phyloP scores from a whole-genome alignment of 192 early-diverging fungal genomes.

The Jimgerdemannia lactiflua region DNA sequence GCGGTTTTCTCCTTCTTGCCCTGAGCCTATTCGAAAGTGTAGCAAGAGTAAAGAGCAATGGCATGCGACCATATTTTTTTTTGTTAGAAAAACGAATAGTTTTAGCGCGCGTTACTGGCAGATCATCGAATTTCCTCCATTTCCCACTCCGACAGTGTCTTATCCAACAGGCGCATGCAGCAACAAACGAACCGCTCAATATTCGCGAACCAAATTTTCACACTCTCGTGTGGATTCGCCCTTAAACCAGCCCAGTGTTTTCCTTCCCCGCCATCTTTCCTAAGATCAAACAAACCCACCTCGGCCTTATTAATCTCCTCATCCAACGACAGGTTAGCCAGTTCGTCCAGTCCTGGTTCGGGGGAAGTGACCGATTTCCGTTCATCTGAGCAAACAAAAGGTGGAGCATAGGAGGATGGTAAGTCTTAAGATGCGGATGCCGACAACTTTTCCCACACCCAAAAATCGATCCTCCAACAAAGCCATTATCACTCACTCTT shows the following conservation, averaged over 20 bases:
- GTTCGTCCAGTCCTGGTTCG: slow-evolving; percentile 12
- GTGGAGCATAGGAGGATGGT: too few relatives aligned
- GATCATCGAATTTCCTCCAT: too few relatives aligned
- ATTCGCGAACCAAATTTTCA: too few relatives aligned
- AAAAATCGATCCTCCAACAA: neutral
- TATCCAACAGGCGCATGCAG: too few relatives aligned
- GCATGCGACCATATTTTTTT: too few relatives aligned
- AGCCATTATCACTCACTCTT: slow-evolving; percentile 5
- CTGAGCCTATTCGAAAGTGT: neutral
- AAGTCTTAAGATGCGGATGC: too few relatives aligned
- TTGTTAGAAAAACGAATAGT: too few relatives aligned
- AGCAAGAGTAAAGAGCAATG: too few relatives aligned
- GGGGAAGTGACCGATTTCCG: neutral
- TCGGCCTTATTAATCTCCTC: neutral
- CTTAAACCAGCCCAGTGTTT: too few relatives aligned
- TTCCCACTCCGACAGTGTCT: too few relatives aligned
- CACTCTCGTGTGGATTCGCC: neutral
- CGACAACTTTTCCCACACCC: neutral
- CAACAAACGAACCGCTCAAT: too few relatives aligned
- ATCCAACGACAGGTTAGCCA: slow-evolving; percentile 4
- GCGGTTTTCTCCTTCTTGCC: slow-evolving; percentile 25
- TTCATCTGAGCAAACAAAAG: neutral
- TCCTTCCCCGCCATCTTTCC: neutral
- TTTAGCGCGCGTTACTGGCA: too few relatives aligned
- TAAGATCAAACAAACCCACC: neutral